Conservation (phyloP, 345 rosid genomes). For the Boechera divaricarpa region DNA sequence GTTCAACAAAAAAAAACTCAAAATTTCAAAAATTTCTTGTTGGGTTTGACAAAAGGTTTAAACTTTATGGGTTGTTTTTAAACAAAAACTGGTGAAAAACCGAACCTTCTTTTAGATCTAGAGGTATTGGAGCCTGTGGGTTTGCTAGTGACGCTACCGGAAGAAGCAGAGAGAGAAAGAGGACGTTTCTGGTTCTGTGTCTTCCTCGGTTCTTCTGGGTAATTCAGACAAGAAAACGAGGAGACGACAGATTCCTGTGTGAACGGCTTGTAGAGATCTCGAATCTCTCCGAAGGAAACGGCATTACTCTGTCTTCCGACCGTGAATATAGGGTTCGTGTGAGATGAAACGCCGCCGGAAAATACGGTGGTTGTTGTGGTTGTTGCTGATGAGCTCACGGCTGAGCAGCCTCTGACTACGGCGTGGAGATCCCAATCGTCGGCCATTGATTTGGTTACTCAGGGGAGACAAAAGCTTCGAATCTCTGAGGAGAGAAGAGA, state of each 20-base stretch:
- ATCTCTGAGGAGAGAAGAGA: conserved; percentile 45
- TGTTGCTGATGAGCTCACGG: conserved; percentile 45
- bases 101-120: conserved; percentile 91
- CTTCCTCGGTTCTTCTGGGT: conserved; percentile 43
- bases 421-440: conserved; percentile 98
- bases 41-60: conserved; percentile 7
- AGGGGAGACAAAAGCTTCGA: conserved; percentile 46
- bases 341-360: conserved; percentile 31
- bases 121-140: conserved; percentile 56
- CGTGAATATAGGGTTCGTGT: conserved; percentile 30
- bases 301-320: conserved; percentile 33
- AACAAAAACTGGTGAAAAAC: background rate
- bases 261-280: conserved; percentile 81
- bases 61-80: background rate
- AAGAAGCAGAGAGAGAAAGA: conserved; percentile 44
- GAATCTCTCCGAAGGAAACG: conserved; percentile 55
- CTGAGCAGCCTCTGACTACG: conserved; percentile 80
- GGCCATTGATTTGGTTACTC: conserved; percentile 50
- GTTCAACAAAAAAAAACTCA: background rate
- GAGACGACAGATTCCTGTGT: conserved; percentile 52
- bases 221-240: conserved; percentile 50
- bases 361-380: conserved; percentile 43
- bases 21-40: background rate
- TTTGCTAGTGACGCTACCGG: conserved; percentile 46
- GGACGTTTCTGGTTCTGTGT: conserved; percentile 46